Percentiles rank a stretch among this genome's conserved stretches.
These are phyloP conservation scores for Alternaria alternata DNA, from an alignment of 2,329 filamentous ascomycete species.

Conservation along the genomic window DNA sequence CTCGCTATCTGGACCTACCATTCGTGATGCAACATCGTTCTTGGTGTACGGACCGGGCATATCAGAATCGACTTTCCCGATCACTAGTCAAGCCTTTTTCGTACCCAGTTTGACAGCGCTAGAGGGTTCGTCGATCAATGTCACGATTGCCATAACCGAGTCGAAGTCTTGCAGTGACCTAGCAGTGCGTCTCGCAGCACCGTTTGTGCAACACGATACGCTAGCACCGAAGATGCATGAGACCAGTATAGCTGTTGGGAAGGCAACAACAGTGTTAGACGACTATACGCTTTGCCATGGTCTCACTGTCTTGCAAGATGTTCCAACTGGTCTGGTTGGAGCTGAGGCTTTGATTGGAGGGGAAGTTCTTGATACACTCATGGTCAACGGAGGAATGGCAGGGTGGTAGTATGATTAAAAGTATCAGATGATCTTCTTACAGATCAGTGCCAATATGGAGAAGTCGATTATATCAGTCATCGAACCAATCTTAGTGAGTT, in stretches of 20 bases:
- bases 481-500: neutral
- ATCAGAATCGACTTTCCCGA: neutral
- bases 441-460: neutral
- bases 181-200: neutral
- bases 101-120: constrained; percentile 1
- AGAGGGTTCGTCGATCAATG: neutral
- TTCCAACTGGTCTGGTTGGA: constrained; percentile 1
- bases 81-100: neutral
- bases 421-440: neutral
- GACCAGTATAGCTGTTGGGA: neutral
- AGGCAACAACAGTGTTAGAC: fast-evolving
- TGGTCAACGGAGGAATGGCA: neutral
- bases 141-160: neutral
- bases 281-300: neutral
- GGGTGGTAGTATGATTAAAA: neutral
- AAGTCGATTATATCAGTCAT: neutral
- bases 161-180: neutral
- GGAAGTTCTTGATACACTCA: neutral
- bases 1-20: neutral
- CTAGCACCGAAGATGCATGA: neutral
- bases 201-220: neutral
- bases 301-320: neutral
- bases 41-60: neutral
- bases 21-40: neutral
- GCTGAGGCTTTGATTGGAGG: neutral